Evolutionary conservation across 176 grass and related monocot species (phyloP), one percentile per base, ranked within the genome.

Genomic region (Ensete ventricosum): DNA sequence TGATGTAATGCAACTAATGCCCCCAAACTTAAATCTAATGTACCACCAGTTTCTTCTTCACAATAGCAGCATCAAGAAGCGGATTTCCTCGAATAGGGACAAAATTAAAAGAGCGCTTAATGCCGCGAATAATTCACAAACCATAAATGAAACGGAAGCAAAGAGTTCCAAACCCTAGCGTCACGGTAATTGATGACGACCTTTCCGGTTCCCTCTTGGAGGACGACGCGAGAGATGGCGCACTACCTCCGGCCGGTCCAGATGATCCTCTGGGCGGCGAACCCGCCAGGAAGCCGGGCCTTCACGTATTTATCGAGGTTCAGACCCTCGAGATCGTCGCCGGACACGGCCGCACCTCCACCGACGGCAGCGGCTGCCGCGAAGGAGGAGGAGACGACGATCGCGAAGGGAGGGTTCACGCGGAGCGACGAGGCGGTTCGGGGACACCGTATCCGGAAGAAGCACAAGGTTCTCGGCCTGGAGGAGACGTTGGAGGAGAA

Each of bases 171-270:
- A 54, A 99, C 90, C 90, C 89, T 93, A 8, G 86, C 88, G 12
- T 91, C 95, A 2, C 90, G 88, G 72, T 87, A 99, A 78, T 99
- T 99, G 84, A 99, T 90, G 77, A 99, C 87, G 77, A 94, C 79
- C 86, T 77, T 94, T 2, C 95, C 95, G 16, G 86, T 86, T 17
- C 94, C 94, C 77, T 98, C 94, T 83, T 91, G 90, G 59, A 99
- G 87, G 21, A 88, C 95, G 66, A 99, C 90, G 77, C 90, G 86
- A 50, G 95, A 88, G 69, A 82, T 81, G 51, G 95, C 88, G 43
- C 86, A 87, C 76, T 99, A 94, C 78, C 90, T 85, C 50, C 90
- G 82, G 53, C 95, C 95, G 50, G 95, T 99, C 64, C 88, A 86
- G 73, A 88, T 88, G 76, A 94, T 88, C 86, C 87, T 82, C 94